These are phyloP conservation scores for Eimeria falciformis DNA, from an alignment of 169 alveolate species.

Conservation along the genomic window DNA sequence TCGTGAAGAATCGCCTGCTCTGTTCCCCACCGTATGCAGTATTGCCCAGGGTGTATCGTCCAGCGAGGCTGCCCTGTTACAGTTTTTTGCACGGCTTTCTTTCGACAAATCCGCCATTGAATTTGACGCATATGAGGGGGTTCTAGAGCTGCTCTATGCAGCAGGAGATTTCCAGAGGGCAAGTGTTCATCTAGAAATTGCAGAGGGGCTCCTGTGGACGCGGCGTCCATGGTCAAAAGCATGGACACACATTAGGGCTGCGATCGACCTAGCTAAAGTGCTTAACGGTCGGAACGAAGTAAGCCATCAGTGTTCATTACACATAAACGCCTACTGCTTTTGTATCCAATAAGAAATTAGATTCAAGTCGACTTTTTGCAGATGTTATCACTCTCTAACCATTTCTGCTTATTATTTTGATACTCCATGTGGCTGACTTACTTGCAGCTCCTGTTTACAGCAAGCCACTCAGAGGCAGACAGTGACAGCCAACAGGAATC, in stretches of 20 bases:
- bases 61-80: conserved; percentile 55
- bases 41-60: conserved; percentile 36
- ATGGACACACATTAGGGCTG: conserved; percentile 62
- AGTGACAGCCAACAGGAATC: background rate
- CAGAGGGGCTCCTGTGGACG: conserved; percentile 60
- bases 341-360: no score
- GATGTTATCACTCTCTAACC: background rate
- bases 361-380: no score
- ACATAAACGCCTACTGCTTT: no score
- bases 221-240: conserved; percentile 52
- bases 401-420: background rate
- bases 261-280: conserved; percentile 26
- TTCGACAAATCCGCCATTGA: background rate
- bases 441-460: conserved; percentile 39
- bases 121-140: conserved; percentile 66
- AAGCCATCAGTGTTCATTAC: background rate
- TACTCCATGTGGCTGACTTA: background rate
- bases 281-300: conserved; percentile 6
- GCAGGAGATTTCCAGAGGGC: conserved; percentile 43
- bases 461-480: conserved; percentile 8
- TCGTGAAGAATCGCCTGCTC: conserved; percentile 30
- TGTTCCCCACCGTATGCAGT: conserved; percentile 35
- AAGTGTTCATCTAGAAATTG: conserved; percentile 53
- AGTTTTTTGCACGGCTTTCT: conserved; percentile 57
- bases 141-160: background rate